Conservation (phyloP, 306 rosid species). For the Pyrus pyrifolia region DNA sequence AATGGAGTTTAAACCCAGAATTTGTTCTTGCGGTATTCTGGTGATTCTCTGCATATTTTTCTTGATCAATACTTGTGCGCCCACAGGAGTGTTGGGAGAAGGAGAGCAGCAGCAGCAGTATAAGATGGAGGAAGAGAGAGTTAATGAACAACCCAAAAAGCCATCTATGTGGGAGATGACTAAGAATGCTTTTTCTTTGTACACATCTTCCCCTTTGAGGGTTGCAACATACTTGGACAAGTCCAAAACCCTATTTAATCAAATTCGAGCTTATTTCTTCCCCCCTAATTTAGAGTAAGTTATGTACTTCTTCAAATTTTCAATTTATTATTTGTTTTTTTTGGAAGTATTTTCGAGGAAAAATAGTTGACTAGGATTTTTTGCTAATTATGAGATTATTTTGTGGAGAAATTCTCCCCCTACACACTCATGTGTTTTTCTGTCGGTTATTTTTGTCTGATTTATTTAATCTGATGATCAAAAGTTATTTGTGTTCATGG, state of each 20-base stretch:
- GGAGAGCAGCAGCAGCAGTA: neutral
- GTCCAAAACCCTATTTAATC: neutral
- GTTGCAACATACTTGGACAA: slow-evolving; percentile 8
- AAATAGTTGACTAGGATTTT: neutral
- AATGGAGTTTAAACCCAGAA: neutral
- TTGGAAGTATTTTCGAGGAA: neutral
- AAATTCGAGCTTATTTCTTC: slow-evolving; percentile 3
- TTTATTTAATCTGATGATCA: too few relatives aligned
- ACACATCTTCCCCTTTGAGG: neutral
- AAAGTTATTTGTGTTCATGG: too few relatives aligned
- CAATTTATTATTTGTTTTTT: neutral
- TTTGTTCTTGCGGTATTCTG: neutral
- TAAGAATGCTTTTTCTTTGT: slow-evolving; percentile 2
- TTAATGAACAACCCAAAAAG: neutral
- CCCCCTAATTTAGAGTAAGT: slow-evolving; percentile 36
- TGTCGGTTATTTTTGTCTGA: too few relatives aligned
- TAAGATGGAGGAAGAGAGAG: neutral
- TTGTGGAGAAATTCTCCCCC: too few relatives aligned
- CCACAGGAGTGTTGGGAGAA: neutral
- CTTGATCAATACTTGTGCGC: neutral
- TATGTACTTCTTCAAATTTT: too few relatives aligned
- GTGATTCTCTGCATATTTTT: neutral
- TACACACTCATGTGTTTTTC: too few relatives aligned
- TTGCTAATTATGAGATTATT: too few relatives aligned
- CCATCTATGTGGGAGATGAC: neutral